Base-by-base conservation (phyloP, 108 stramenopile genomes). In the Pseudonitzschia delicatissima region DNA sequence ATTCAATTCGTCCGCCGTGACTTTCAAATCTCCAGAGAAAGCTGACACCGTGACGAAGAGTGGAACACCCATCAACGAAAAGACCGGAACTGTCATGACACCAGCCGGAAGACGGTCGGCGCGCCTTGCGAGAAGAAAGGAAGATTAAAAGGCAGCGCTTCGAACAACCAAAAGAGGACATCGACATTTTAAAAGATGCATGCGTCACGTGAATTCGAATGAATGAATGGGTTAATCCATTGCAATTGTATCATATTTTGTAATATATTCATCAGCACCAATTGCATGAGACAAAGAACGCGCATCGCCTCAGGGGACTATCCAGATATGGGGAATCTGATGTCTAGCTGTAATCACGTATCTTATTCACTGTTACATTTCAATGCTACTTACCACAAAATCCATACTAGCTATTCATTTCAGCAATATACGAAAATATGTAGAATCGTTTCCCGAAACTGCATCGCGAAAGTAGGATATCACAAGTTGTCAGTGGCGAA, bases 21-120 rank as follows among this genome's bases (percentile, higher is more conserved):
- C 61, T 4, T 39, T 32, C 26, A 13, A 20, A 17, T 33, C 70
- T 2, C 70, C 70, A 12, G 26, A 25, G 17, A 68, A 58, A 51
- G n/a, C 42, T 3, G 47, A 50, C 1, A 31, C 17, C 17, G 52
- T 39, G 7, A 18, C 63, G 11, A 36, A 23, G 17, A 44, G 45
- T 13, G 47, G 45, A 18, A 68, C 73, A 12, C 74, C 74, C 8
- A 55, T 69, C 27, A 39, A 47, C 4, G 61, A 62, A 28, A 71
- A 67, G 35, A 60, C 60, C 12, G 83, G 83, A 45, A 84, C 79
- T 59, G 68, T 84, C 37, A 49, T 48, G 53, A 84, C 83, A 17
- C 83, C 83, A 23, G 67, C 59, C 21, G 83, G 83, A 29, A 70
- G 83, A 64, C 77, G 83, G 66, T 84, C 83, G 13, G 83, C 83